A percentile compares a stretch with the other conserved stretches of the same genome.
phyloP scores from a whole-genome alignment of 768 basidiomycete genomes.

The Phaeotremella fagi region DNA sequence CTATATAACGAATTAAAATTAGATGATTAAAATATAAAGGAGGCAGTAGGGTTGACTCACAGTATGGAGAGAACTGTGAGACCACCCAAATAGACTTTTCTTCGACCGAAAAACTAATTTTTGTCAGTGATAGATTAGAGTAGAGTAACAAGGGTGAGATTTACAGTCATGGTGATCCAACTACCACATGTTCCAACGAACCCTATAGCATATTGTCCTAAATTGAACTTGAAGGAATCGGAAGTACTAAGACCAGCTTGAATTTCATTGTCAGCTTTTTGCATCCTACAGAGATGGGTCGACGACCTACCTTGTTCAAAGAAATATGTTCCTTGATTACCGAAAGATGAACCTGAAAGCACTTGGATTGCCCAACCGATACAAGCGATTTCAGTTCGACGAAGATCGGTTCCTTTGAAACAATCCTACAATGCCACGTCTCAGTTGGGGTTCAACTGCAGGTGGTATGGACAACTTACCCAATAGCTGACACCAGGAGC shows the following conservation, averaged over 20 bases:
- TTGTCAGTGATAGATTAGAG: too few species aligned
- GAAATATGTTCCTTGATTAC: not conserved
- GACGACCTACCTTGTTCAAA: not conserved
- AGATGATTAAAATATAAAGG: too few species aligned
- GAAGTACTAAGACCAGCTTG: not conserved
- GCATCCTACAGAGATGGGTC: not conserved
- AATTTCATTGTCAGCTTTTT: too few species aligned
- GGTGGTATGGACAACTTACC: too few species aligned
- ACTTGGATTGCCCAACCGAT: constrained; percentile 1
- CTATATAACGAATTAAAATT: too few species aligned
- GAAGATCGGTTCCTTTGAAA: constrained; percentile 27
- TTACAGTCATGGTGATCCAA: not conserved
- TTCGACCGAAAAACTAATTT: not conserved
- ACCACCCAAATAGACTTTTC: not conserved
- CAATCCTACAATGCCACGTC: constrained; percentile 7
- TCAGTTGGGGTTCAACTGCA: too few species aligned
- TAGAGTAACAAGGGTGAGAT: not conserved
- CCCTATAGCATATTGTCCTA: not conserved
- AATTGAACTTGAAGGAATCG: not conserved
- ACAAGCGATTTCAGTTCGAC: constrained; percentile 30
- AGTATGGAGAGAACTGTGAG: not conserved
- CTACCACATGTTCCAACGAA: not conserved
- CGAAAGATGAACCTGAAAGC: not conserved
- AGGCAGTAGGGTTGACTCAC: too few species aligned
- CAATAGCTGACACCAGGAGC: not conserved